Evolutionary conservation across 1,284 basidiomycete genomes (phyloP), one percentile per base, ranked within the genome.

Genomic region (Fistulinella cinereoalba): DNA sequence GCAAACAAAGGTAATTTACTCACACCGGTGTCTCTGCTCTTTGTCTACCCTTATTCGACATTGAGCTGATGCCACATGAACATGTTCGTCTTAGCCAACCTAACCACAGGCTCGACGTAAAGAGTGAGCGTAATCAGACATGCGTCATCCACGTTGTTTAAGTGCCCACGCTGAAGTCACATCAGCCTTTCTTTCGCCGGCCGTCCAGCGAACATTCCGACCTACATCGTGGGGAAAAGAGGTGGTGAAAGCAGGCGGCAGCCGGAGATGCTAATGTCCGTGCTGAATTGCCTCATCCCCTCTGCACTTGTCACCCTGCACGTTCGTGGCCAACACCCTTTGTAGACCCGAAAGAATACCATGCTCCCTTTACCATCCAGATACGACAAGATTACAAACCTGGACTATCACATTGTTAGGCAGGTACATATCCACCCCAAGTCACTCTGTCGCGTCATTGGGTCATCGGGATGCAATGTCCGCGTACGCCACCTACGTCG

Each of bases 71-170:
- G n/a, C n/a, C n/a, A n/a, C n/a, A n/a, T n/a, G n/a, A n/a, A n/a
- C n/a, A n/a, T n/a, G n/a, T n/a, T n/a, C n/a, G n/a, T n/a, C n/a
- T n/a, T n/a, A n/a, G n/a, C n/a, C n/a, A n/a, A n/a, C n/a, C n/a
- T n/a, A n/a, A n/a, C n/a, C n/a, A n/a, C n/a, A n/a, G n/a, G n/a
- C n/a, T n/a, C n/a, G n/a, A n/a, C n/a, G n/a, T n/a, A n/a, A n/a
- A n/a, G n/a, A n/a, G n/a, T n/a, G n/a, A n/a, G 46, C 2, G 9
- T 37, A 18, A 22, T 25, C 33, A 32, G n/a, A n/a, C n/a, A n/a
- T 32, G 45, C 51, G 25, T 52, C 57, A 37, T 8, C 41, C 15
- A 22, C 13, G 47, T 55, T 56, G 60, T 47, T 37, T 25, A 41
- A 48, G 61, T 48, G 61, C 51, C 36, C 52, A 31, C 15, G 25